These are phyloP conservation scores for Geranomyces michiganensis DNA, from an alignment of 192 early-diverging fungal species.

Conservation along the genomic window DNA sequence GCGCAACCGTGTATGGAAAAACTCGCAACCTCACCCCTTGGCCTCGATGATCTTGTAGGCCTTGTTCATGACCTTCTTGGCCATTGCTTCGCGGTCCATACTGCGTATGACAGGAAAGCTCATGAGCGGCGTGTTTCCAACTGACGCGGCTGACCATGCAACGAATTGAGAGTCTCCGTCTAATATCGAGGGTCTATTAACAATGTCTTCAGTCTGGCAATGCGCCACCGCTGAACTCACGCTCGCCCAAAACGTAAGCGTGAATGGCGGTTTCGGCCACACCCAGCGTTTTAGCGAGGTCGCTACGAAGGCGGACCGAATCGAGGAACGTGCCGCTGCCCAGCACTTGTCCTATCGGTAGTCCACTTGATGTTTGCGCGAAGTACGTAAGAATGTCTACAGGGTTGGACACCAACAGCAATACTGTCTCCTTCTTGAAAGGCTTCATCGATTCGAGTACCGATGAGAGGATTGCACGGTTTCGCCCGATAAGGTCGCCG, in stretches of 20 bases:
- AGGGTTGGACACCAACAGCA: slow-evolving; percentile 84
- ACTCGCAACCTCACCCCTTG: too few relatives aligned
- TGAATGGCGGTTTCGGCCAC: slow-evolving; percentile 76
- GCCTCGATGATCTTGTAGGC: slow-evolving; percentile 84
- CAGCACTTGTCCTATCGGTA: slow-evolving; percentile 77
- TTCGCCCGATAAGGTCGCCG: slow-evolving; percentile 70
- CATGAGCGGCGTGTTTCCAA: slow-evolving; percentile 71
- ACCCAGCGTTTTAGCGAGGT: slow-evolving; percentile 52
- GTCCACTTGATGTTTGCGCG: slow-evolving; percentile 78
- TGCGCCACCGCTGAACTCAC: too few relatives aligned
- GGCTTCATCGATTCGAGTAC: slow-evolving; percentile 75
- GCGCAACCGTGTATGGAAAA: too few relatives aligned
- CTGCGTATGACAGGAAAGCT: slow-evolving; percentile 63
- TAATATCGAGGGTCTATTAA: not conserved
- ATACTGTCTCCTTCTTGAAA: slow-evolving; percentile 62
- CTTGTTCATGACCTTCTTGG: slow-evolving; percentile 66
- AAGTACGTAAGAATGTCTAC: slow-evolving; percentile 82
- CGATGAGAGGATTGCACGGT: slow-evolving; percentile 73
- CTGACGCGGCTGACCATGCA: slow-evolving; percentile 73
- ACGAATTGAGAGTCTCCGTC: slow-evolving; percentile 84
- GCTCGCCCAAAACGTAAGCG: slow-evolving; percentile 83
- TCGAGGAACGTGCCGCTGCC: slow-evolving; percentile 88
- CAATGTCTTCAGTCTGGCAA: too few relatives aligned
- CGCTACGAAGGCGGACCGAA: slow-evolving; percentile 69
- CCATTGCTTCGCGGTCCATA: slow-evolving; percentile 58